These are phyloP conservation scores for Komagataella mondaviorum DNA, from an alignment of 805 yeast genomes.

Conservation along the genomic window DNA sequence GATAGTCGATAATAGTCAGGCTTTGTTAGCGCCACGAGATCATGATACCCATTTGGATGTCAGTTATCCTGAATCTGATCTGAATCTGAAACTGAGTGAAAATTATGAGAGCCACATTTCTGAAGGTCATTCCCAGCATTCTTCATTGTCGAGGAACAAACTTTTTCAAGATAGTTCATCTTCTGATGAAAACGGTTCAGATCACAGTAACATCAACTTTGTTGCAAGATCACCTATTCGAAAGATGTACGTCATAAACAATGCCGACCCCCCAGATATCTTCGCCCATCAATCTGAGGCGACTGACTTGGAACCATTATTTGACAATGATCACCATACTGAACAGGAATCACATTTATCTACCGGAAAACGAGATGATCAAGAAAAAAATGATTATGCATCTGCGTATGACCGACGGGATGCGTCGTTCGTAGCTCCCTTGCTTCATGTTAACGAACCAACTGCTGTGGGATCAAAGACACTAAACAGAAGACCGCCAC, in stretches of 20 bases:
- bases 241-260: constrained; percentile 12
- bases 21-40: background rate
- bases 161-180: background rate
- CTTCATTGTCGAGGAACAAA: background rate
- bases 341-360: constrained; percentile 3
- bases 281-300: background rate
- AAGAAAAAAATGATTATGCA: constrained; percentile 2
- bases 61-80: background rate
- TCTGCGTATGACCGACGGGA: constrained; percentile 23
- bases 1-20: background rate
- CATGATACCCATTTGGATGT: background rate
- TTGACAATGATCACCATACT: constrained; percentile 1
- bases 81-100: background rate
- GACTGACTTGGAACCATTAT: background rate
- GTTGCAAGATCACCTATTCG: constrained; percentile 19
- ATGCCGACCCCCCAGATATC: background rate
- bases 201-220: constrained; percentile 16
- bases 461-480: background rate
- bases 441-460: background rate
- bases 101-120: background rate
- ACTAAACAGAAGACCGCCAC: background rate
- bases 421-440: constrained; percentile 18
- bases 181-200: constrained; percentile 1
- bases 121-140: background rate
- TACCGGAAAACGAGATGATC: background rate